Evolutionary conservation across 116 monocot genomes (phyloP).

Genomic region (Iris pallida): DNA sequence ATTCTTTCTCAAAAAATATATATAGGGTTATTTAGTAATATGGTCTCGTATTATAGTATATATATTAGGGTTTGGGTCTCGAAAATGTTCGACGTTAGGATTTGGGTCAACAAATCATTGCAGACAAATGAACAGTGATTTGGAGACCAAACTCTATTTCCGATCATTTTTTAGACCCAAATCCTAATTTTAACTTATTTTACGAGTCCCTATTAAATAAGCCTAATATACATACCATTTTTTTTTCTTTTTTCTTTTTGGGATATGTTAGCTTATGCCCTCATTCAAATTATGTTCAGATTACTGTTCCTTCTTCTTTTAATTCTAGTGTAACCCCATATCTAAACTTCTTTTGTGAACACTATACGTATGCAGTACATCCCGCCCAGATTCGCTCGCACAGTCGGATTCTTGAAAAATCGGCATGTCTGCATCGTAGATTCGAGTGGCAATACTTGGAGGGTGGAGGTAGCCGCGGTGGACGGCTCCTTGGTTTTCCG

Average conservation of each 20-base stretch:
- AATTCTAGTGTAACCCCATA: background rate
- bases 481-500: slow-evolving; percentile 32
- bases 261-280: background rate
- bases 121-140: too few species aligned
- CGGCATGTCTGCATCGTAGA: slow-evolving; percentile 21
- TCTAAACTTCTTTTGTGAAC: background rate
- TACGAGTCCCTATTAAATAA: background rate
- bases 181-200: background rate
- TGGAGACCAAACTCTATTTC: too few species aligned
- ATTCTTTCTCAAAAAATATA: too few species aligned
- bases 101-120: too few species aligned
- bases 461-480: slow-evolving; percentile 12
- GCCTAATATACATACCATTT: background rate
- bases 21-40: too few species aligned
- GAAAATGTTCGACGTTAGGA: too few species aligned
- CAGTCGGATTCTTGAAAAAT: slow-evolving; percentile 8
- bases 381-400: slow-evolving; percentile 23
- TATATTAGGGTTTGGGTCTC: too few species aligned
- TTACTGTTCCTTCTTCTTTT: background rate
- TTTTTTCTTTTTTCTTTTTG: background rate
- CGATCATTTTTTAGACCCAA: background rate
- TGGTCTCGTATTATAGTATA: too few species aligned
- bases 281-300: background rate
- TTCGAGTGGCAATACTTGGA: slow-evolving; percentile 15
- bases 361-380: slow-evolving; percentile 24